Evolutionary conservation across 1,284 basidiomycete species (phyloP), one percentile per base, ranked within the genome.

Genomic region (Ceratobasidium sp.): DNA sequence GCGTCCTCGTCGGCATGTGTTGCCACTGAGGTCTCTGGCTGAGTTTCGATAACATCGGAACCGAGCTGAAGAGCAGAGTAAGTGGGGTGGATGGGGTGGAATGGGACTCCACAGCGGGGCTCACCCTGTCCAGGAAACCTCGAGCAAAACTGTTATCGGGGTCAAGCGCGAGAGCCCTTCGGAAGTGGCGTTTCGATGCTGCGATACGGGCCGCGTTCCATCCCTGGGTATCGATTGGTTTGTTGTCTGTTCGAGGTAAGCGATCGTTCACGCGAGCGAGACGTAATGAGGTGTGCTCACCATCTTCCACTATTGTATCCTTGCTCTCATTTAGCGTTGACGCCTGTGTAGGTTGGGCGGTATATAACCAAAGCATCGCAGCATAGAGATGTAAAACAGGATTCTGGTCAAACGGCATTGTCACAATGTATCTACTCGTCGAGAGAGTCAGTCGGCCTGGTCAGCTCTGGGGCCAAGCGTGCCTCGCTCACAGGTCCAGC

Each of bases 341-440:
- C 27, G n/a, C 22, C 27, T 24, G n/a, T 63, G 51, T 71, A 56
- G 83, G 81, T 75, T 84, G 83, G 6, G 84, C 83, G 27, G 85
- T 80, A 67, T 81, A 86, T 76, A 95, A 84, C 48, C 86, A 88
- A 11, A 94, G 83, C 75, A 96, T 82, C 1, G 93, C 95, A 2
- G 94, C 94, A 78, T 96, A 96, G 8, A 90, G 85, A 79, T 96
- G 93, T 47, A 97, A 84, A 1, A 89, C 83, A 1, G 91, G 87
- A 75, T 94, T 93, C 77, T 94, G 91, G 79, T 91, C 90, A 83
- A 92, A 97, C 0, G 95, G 95, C 80, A 92, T 91, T 0, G 93
- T 92, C 0, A 93, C 90, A 14, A 97, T 86, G 81, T 93, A 96
- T 44, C 94, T 96, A 45, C 31, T 57, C 17, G 11, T 31, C n/a